Base-by-base conservation (phyloP, 2,329 filamentous ascomycete species). In the Claviceps cyperi region DNA sequence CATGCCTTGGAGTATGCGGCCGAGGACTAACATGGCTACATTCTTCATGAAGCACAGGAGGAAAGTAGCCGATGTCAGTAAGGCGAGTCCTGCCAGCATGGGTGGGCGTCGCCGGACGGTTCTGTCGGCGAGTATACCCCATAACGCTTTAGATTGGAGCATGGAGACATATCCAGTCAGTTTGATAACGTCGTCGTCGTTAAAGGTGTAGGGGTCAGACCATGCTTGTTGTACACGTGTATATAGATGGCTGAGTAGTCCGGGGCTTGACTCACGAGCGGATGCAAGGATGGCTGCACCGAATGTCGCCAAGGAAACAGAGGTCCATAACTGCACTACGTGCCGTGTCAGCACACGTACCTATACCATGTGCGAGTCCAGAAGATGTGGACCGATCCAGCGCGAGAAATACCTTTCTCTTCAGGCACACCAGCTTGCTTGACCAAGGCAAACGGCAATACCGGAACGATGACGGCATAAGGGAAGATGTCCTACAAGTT, bases 91-190 rank as follows among this genome's bases (percentile, higher is more conserved):
- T 36, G 57, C 50, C 40, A 66, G 58, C 64, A 66, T 64, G 21
- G 63, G 64, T 2, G 59, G 46, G 24, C 59, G 59, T 13, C 64
- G 62, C 46, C 62, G 60, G 40, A 60, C 60, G 38, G 60, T 62
- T 22, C 61, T 60, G 50, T 66, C 64, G 37, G 64, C 64, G 28
- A 66, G 55, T 44, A 64, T 62, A 15, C 64, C 64, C 64, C 64
- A 66, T 36, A 66, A 46, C 19, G 64, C 64, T 66, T 48, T 46
- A 32, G 32, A 14, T 13, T 13, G 9, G 17, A 39, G 5, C 5
- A 11, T 13, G 22, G 22, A 22, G 5, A 36, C 15, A n/a, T 15
- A 3, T 14, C n/a, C 22, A 5, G 48, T 52, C 35, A 53, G 51
- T 47, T 32, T 38, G 24, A 32, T 9, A 6, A 45, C 19, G n/a